A percentile compares a stretch with the other conserved stretches of the same genome.
Evolutionary conservation across 495 filamentous ascomycete species (phyloP).

Genomic region (Aspergillus hancockii): DNA sequence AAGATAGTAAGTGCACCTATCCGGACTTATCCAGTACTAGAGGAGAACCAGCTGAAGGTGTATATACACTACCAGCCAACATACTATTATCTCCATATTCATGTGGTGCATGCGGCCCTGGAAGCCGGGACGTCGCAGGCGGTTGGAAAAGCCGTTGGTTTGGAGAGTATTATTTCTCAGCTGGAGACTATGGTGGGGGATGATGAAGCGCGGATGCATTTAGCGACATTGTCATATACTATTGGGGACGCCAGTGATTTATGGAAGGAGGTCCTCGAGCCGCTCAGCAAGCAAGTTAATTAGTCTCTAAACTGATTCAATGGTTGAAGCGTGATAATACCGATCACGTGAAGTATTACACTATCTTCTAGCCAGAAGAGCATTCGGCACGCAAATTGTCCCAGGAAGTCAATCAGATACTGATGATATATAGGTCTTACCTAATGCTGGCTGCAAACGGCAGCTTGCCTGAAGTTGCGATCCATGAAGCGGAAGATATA

Average conservation of each 20-base stretch:
- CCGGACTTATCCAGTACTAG: not conserved
- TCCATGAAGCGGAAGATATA: too few species aligned
- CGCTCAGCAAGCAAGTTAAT: not conserved
- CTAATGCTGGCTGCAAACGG: too few species aligned
- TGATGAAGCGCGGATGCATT: not conserved
- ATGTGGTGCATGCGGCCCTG: not conserved
- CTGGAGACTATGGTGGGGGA: not conserved
- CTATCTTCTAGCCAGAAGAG: too few species aligned
- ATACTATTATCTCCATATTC: not conserved
- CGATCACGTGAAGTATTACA: too few species aligned
- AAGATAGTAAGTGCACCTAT: not conserved
- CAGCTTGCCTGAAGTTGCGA: too few species aligned
- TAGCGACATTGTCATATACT: not conserved
- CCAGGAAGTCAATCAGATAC: too few species aligned
- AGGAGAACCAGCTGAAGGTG: not conserved
- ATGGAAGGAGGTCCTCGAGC: not conserved
- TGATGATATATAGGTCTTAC: too few species aligned
- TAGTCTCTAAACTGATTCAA: too few species aligned
- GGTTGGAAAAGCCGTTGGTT: not conserved
- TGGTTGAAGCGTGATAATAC: too few species aligned
- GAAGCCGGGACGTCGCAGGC: not conserved
- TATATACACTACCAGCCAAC: not conserved
- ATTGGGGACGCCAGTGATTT: not conserved
- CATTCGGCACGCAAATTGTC: too few species aligned
- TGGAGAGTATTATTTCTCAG: constrained; percentile 1